Evolutionary conservation across 2,329 filamentous ascomycete species (phyloP).

Genomic region (Arthrinium phaeospermum): DNA sequence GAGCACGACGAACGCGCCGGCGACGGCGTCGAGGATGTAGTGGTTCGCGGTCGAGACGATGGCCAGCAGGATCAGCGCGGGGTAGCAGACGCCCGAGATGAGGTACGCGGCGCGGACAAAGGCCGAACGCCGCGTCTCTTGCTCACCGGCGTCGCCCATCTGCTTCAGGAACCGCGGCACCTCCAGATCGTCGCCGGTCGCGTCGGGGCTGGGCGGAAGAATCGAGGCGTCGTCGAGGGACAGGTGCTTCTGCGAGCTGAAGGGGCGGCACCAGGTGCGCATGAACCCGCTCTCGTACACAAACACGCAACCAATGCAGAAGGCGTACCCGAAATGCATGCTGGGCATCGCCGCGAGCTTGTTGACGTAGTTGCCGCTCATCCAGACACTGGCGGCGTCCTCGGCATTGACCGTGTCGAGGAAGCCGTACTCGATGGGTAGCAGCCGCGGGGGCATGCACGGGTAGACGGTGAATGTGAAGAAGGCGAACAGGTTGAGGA

Average conservation of each 20-base stretch:
- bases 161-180: background rate
- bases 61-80: slow-evolving; percentile 57
- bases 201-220: background rate
- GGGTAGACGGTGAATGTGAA: slow-evolving; percentile 52
- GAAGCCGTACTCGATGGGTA: slow-evolving; percentile 52
- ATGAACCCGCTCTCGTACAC: slow-evolving; percentile 58
- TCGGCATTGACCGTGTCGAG: slow-evolving; percentile 43
- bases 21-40: slow-evolving; percentile 70
- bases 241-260: background rate
- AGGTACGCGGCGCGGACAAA: slow-evolving; percentile 28
- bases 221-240: background rate
- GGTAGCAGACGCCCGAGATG: slow-evolving; percentile 55
- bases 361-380: slow-evolving; percentile 62
- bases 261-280: slow-evolving; percentile 36
- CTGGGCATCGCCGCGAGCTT: slow-evolving; percentile 64
- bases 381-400: slow-evolving; percentile 58
- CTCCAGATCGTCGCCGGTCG: slow-evolving; percentile 9
- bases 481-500: slow-evolving; percentile 55
- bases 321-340: slow-evolving; percentile 62
- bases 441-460: slow-evolving; percentile 54
- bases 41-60: slow-evolving; percentile 69
- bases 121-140: slow-evolving; percentile 31
- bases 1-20: slow-evolving; percentile 64
- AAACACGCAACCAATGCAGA: slow-evolving; percentile 59
- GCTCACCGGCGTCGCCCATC: background rate